phyloP scores from a whole-genome alignment of 352 stramenopile species.

The Pythium aquatile region DNA sequence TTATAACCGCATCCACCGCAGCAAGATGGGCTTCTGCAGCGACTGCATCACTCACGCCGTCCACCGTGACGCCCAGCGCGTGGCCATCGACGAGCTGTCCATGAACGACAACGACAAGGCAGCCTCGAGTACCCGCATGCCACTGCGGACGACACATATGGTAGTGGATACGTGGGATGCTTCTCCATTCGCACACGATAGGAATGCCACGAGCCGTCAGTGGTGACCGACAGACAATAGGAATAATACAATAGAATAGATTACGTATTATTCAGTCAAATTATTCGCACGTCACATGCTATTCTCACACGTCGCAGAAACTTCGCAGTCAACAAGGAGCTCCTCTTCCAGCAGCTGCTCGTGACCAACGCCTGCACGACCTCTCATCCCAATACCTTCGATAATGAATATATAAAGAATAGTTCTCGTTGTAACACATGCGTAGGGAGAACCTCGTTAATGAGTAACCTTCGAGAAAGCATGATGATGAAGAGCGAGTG shows the following conservation, averaged over 20 bases:
- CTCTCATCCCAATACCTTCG: neutral
- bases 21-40: constrained; percentile 12
- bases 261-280: neutral
- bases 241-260: neutral
- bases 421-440: too few species aligned
- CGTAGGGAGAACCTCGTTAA: too few species aligned
- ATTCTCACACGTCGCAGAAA: neutral
- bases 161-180: neutral
- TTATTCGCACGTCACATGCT: too few species aligned
- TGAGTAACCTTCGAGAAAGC: neutral
- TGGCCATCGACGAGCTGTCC: neutral
- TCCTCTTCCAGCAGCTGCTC: neutral
- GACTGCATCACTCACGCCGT: constrained; percentile 7
- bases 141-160: neutral
- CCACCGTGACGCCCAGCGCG: neutral
- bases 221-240: neutral
- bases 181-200: neutral
- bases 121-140: neutral
- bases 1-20: constrained; percentile 22
- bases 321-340: neutral
- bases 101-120: neutral
- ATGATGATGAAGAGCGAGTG: neutral
- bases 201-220: neutral
- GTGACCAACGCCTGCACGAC: neutral
- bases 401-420: neutral